Evolutionary conservation across 176 grass and related monocot genomes (phyloP).

Genomic region (Carex littledalei): DNA sequence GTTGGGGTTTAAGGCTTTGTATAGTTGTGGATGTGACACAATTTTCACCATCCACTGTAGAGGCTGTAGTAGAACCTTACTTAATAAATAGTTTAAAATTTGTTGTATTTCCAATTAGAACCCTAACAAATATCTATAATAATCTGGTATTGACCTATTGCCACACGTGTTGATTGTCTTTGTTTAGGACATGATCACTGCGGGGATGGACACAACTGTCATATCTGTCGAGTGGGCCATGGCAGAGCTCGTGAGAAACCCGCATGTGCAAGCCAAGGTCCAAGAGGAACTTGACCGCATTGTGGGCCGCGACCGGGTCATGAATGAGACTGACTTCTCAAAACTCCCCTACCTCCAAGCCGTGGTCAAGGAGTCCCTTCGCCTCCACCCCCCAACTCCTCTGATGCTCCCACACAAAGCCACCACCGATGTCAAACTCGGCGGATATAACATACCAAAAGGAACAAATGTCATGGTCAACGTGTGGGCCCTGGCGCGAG

Average conservation of each 20-base stretch:
- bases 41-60: background rate
- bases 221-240: conserved; percentile 69
- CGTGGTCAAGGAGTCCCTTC: conserved; percentile 51
- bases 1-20: background rate
- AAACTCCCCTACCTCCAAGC: conserved; percentile 56
- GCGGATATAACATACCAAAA: conserved; percentile 50
- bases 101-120: background rate
- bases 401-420: conserved; percentile 60
- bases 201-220: conserved; percentile 63
- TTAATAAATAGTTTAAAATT: background rate
- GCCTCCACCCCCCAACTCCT: conserved; percentile 53
- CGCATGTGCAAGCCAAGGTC: conserved; percentile 35
- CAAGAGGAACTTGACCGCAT: conserved; percentile 57
- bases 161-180: background rate
- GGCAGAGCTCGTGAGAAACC: conserved; percentile 45
- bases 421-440: conserved; percentile 32
- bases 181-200: conserved; percentile 59
- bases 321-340: conserved; percentile 39
- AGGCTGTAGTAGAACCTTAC: background rate
- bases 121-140: background rate
- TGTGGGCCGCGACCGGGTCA: conserved; percentile 25
- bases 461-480: conserved; percentile 47
- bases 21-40: background rate
- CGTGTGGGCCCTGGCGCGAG: conserved; percentile 47
- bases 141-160: background rate